Conservation (phyloP, 1,139 yeast genomes). For the Geotrichum restrictum region DNA sequence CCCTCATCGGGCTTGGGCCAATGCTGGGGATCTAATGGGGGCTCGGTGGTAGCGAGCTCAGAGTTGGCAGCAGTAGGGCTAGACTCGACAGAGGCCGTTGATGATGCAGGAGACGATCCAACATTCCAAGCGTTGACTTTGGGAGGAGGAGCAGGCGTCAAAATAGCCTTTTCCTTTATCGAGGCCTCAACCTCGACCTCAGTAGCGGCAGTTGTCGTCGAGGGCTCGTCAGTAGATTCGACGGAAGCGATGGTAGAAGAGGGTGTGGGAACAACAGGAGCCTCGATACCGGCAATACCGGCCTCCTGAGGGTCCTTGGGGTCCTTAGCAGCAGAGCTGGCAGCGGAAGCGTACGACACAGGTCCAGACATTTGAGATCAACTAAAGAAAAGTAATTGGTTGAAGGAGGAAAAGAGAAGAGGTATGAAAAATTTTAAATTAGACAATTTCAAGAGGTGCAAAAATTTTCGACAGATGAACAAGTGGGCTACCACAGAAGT, state of each 20-base stretch:
- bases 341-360: constrained; percentile 35
- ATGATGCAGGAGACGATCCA: constrained; percentile 16
- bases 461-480: not conserved
- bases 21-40: constrained; percentile 19
- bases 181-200: constrained; percentile 28
- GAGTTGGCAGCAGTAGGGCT: constrained; percentile 22
- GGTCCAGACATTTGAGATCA: constrained; percentile 30
- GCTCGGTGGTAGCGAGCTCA: constrained; percentile 10
- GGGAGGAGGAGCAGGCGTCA: constrained; percentile 46
- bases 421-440: constrained; percentile 7
- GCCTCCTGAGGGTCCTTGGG: constrained; percentile 15
- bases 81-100: constrained; percentile 23
- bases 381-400: not conserved
- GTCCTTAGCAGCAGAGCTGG: constrained; percentile 26
- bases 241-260: not conserved
- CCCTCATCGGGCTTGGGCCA: constrained; percentile 24
- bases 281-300: not conserved
- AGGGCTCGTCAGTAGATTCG: not conserved
- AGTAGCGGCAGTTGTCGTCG: constrained; percentile 18
- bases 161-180: constrained; percentile 26
- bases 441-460: not conserved
- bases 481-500: not conserved
- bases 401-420: not conserved
- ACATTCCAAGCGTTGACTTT: constrained; percentile 42
- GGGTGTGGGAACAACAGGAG: constrained; percentile 19